phyloP scores from a whole-genome alignment of 305 asterid genomes.

The Fraxinus platypoda region DNA sequence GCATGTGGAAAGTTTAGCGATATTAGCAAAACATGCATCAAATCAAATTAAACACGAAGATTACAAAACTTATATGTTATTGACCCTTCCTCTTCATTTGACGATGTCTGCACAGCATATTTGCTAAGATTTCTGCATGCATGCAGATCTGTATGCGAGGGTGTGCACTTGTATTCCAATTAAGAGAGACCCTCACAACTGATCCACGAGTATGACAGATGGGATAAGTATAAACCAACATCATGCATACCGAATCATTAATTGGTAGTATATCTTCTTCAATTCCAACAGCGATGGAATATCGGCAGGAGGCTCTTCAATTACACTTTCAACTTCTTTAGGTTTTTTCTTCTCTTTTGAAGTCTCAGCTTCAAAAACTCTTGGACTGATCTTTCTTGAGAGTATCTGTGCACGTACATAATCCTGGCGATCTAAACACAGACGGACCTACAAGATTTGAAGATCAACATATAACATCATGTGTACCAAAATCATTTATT shows the following conservation, averaged over 20 bases:
- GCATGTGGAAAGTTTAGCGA: neutral
- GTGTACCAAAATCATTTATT: constrained; percentile 16
- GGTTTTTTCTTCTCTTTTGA: constrained; percentile 87
- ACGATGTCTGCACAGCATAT: neutral
- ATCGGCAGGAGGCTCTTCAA: constrained; percentile 91
- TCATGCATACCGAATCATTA: constrained; percentile 70
- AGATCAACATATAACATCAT: constrained; percentile 10
- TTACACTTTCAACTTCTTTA: constrained; percentile 76
- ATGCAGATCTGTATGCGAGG: neutral
- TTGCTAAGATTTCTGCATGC: neutral
- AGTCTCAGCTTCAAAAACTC: constrained; percentile 86
- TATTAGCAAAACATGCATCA: neutral
- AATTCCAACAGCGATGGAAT: constrained; percentile 86
- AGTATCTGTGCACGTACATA: constrained; percentile 94
- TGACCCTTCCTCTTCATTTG: neutral
- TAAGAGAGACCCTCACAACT: neutral
- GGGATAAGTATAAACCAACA: neutral
- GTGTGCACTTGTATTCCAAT: neutral
- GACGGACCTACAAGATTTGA: constrained; percentile 59
- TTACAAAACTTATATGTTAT: neutral
- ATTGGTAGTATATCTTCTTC: constrained; percentile 80
- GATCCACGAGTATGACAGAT: neutral
- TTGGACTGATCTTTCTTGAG: constrained; percentile 88
- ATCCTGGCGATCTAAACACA: constrained; percentile 89
- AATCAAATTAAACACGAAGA: neutral